A percentile compares a stretch with the other conserved stretches of the same genome.
phyloP scores from a whole-genome alignment of 495 filamentous ascomycete species.

The Bombardia bombarda region DNA sequence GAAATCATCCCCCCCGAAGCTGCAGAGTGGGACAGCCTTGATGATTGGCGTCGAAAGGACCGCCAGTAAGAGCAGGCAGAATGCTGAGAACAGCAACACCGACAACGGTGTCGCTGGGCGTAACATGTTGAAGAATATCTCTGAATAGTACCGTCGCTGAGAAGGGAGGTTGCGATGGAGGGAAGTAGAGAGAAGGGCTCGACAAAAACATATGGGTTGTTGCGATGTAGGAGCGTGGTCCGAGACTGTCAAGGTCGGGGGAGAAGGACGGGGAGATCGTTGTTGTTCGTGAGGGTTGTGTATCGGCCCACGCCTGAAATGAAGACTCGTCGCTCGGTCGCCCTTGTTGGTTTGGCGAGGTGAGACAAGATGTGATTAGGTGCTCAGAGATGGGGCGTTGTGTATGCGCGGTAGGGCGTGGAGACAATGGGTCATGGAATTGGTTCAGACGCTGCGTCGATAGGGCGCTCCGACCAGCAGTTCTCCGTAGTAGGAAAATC shows the following conservation, averaged over 20 bases:
- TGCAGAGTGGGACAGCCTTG: constrained; percentile 72
- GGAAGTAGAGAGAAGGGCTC: background rate
- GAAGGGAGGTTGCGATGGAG: no score
- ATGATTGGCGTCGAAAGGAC: constrained; percentile 91
- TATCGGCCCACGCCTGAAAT: constrained; percentile 3
- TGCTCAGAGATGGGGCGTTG: no score
- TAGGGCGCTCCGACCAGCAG: constrained; percentile 9
- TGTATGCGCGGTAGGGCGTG: background rate
- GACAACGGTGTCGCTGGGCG: constrained; percentile 91
- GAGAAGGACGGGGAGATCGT: no score
- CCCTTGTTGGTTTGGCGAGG: background rate
- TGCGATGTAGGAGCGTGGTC: no score
- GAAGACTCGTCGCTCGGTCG: constrained; percentile 1
- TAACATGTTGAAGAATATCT: constrained; percentile 47
- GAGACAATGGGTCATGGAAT: background rate
- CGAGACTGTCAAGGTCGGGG: no score
- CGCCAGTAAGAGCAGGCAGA: constrained; percentile 77
- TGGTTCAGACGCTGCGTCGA: no score
- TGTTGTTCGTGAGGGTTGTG: no score
- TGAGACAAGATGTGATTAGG: background rate
- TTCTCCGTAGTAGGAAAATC: background rate
- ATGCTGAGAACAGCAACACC: constrained; percentile 76
- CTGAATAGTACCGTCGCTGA: no score
- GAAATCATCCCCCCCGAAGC: constrained; percentile 67
- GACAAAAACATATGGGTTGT: constrained; percentile 12